phyloP scores from a whole-genome alignment of 129 eudicot genomes.

The Centella asiatica region DNA sequence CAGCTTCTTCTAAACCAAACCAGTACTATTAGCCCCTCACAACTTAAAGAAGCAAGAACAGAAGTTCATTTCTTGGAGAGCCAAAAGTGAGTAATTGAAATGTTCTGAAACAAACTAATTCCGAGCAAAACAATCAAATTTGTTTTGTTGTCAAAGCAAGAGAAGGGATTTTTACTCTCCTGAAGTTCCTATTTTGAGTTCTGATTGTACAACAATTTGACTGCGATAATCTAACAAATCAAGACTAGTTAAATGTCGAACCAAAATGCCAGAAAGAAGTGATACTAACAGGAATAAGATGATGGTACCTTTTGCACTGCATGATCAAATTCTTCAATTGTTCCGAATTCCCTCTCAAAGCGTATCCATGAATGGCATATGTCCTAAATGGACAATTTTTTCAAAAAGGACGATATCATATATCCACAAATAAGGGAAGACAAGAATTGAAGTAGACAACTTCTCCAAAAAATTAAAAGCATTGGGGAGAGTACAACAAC shows the following conservation, averaged over 20 bases:
- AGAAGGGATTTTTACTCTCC: no score
- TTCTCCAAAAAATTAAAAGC: not conserved
- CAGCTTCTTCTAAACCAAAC: no score
- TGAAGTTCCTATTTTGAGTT: no score
- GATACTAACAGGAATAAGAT: slow-evolving; percentile 9
- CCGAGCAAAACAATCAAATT: no score
- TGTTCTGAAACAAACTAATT: no score
- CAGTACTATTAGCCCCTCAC: no score
- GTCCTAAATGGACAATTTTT: slow-evolving; percentile 58
- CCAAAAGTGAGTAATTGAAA: no score
- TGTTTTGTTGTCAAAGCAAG: no score
- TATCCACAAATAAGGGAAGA: slow-evolving; percentile 22
- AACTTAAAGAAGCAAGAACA: no score
- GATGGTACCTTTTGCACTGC: slow-evolving; percentile 68
- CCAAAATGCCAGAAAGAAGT: slow-evolving; percentile 5
- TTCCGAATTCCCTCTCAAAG: slow-evolving; percentile 86
- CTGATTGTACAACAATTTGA: not conserved
- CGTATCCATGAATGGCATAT: slow-evolving; percentile 81
- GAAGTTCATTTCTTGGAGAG: no score
- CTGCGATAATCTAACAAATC: not conserved
- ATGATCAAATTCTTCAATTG: slow-evolving; percentile 71
- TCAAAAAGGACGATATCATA: slow-evolving; percentile 36
- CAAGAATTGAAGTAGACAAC: not conserved
- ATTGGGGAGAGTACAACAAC: not conserved
- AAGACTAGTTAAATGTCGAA: slow-evolving; percentile 3